These are phyloP conservation scores for Cucurbita moschata DNA, from an alignment of 306 rosid genomes.

Conservation along the genomic window DNA sequence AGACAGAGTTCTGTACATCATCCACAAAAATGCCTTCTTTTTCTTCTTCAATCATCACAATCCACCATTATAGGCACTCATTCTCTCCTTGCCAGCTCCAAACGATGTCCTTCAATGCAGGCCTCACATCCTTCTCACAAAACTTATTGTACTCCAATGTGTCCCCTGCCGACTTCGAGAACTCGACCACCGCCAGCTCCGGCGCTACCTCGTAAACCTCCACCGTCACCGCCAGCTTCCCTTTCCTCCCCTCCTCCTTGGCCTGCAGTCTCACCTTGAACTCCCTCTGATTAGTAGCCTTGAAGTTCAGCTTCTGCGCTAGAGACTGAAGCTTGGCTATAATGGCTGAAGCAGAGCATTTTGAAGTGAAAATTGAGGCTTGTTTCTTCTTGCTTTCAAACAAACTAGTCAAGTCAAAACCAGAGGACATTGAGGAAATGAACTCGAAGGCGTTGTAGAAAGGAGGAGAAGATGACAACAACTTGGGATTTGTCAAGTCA, in stretches of 20 bases:
- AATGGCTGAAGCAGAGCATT: slow-evolving; percentile 42
- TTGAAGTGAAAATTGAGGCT: slow-evolving; percentile 44
- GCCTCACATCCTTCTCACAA: slow-evolving; percentile 58
- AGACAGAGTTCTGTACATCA: background rate
- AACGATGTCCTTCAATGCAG: slow-evolving; percentile 71
- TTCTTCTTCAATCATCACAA: background rate
- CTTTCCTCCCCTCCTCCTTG: slow-evolving; percentile 52
- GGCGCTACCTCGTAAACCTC: slow-evolving; percentile 67
- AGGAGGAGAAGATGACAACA: slow-evolving; percentile 21
- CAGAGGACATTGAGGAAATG: slow-evolving; percentile 55
- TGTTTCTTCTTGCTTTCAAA: slow-evolving; percentile 49
- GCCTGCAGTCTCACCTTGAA: slow-evolving; percentile 47
- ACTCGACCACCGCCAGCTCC: slow-evolving; percentile 58
- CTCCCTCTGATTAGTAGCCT: slow-evolving; percentile 30
- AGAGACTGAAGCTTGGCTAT: slow-evolving; percentile 30
- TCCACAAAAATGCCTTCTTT: background rate
- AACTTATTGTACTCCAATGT: slow-evolving; percentile 52
- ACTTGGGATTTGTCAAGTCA: slow-evolving; percentile 3
- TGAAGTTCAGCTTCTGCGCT: slow-evolving; percentile 36
- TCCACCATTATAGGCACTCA: background rate
- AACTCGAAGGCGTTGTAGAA: slow-evolving; percentile 75
- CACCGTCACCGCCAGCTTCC: slow-evolving; percentile 38
- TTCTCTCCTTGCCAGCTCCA: slow-evolving; percentile 88
- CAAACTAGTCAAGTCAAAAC: slow-evolving; percentile 56
- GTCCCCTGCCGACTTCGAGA: slow-evolving; percentile 50